Evolutionary conservation across 1,139 yeast species (phyloP), one percentile per base, ranked within the genome.

Genomic region (Yamadazyma trypodendri): DNA sequence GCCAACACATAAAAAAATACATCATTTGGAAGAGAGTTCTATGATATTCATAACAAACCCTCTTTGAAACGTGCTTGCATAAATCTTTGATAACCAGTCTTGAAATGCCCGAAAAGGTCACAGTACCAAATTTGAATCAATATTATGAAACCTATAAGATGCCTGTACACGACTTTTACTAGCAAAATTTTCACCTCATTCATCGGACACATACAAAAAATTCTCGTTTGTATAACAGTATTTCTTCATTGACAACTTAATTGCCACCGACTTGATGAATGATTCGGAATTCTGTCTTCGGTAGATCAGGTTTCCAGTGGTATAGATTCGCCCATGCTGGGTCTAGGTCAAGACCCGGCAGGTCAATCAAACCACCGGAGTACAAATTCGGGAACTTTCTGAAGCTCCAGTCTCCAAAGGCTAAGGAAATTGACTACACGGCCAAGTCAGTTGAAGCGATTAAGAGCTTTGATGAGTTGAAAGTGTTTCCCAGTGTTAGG

Each of bases 401-500:
- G 1, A 56, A 57, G 25, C 44, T 62, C 18, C 45, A 49, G 23
- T 47, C 49, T 14, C 62, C 63, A 3, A 39, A 49, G n/a, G 39
- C 45, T 12, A 43, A 43, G 27, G 43, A 46, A 11, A 28, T 48
- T 23, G 59, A 58, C 10, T 33, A 38, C 16, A 42, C 50, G 28
- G 51, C 57, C 17, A 61, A 64, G 28, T 49, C 70, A 14, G 62
- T 79, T 2, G 59, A 66, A 2, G 77, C 77, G 49, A 77, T 87
- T 33, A 65, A 70, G 2, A 65, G 74, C 14, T 89, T 90, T 52
- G 75, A 76, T 13, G 79, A 82, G 33, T 67, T 90, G 41, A 74
- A 80, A 40, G 65, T 92, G 17, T 65, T 81, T 35, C 88, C 92
- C 0, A 69, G 72, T 1, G 84, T 90, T 1, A 65, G 96, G 45